Evolutionary conservation across 176 grass and related monocot species (phyloP).

Genomic region (Otatea glauca): DNA sequence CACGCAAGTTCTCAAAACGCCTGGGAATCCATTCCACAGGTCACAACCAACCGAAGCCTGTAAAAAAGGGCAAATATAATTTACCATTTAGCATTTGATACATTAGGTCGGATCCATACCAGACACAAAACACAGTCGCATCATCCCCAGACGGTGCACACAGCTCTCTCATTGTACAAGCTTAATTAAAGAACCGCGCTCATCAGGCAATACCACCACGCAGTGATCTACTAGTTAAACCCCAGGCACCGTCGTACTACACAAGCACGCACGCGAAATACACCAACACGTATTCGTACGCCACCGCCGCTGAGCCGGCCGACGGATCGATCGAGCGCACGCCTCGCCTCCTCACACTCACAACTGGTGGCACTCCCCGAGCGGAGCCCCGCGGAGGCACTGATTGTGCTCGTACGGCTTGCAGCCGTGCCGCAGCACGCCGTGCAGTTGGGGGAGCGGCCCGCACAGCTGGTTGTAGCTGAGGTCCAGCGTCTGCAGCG

Average conservation of each 20-base stretch:
- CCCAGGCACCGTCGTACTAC: conserved; percentile 9
- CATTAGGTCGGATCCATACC: conserved; percentile 46
- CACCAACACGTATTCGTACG: conserved; percentile 8
- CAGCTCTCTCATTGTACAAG: conserved; percentile 34
- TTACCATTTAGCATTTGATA: conserved; percentile 42
- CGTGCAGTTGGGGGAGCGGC: conserved; percentile 54
- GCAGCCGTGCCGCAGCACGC: conserved; percentile 48
- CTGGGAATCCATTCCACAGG: not conserved
- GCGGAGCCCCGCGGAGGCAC: conserved; percentile 58
- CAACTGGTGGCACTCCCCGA: conserved; percentile 49
- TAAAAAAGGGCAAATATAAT: conserved; percentile 24
- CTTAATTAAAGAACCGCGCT: conserved; percentile 16
- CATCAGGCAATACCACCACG: not conserved
- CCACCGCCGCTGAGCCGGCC: not conserved
- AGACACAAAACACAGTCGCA: not conserved
- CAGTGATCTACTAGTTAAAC: conserved; percentile 22
- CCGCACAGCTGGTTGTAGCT: conserved; percentile 74
- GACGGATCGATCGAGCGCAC: not conserved
- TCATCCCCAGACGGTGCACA: conserved; percentile 23
- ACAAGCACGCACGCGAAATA: conserved; percentile 2
- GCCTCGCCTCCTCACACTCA: not conserved
- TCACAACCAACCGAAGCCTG: not conserved
- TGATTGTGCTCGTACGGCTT: conserved; percentile 67
- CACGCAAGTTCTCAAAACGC: not conserved
- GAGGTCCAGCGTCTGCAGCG: conserved; percentile 66